Percentiles rank a stretch among this genome's conserved stretches.
These are phyloP conservation scores for Phytophthora palmivora DNA, from an alignment of 352 stramenopile genomes.

Conservation along the genomic window DNA sequence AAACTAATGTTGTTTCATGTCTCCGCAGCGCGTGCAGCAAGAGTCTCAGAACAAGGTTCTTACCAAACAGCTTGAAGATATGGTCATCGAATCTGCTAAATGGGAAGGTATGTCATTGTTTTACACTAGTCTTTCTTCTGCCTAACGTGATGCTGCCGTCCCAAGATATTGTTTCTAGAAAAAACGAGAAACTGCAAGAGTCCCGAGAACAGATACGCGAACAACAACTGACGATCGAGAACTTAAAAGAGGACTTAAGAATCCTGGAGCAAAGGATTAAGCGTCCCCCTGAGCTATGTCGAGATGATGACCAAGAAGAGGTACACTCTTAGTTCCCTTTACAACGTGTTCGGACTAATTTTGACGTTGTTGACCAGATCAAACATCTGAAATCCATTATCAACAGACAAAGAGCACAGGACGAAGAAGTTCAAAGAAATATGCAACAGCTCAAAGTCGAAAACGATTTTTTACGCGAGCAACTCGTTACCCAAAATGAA, in stretches of 20 bases:
- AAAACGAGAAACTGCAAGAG: constrained; percentile 51
- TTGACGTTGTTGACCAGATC: constrained; percentile 24
- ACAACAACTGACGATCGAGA: constrained; percentile 68
- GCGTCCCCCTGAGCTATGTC: constrained; percentile 10
- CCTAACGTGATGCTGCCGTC: constrained; percentile 8
- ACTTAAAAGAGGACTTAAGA: constrained; percentile 57
- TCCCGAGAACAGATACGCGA: constrained; percentile 61
- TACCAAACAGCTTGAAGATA: constrained; percentile 33
- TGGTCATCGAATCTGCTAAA: constrained; percentile 24
- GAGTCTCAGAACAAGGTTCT: constrained; percentile 21
- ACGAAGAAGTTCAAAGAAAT: constrained; percentile 19
- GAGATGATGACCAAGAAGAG: constrained; percentile 46
- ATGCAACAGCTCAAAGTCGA: constrained; percentile 20
- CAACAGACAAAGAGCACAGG: constrained; percentile 15
- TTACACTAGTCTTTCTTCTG: neutral
- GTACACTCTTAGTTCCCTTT: constrained; percentile 21
- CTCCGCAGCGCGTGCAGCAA: constrained; percentile 27
- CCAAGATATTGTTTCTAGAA: constrained; percentile 46
- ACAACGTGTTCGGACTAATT: neutral
- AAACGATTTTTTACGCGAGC: constrained; percentile 28
- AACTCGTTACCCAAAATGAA: constrained; percentile 14
- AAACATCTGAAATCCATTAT: constrained; percentile 31
- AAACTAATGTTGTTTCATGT: neutral
- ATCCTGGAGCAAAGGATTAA: constrained; percentile 19
- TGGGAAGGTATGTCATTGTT: constrained; percentile 37